A percentile compares a stretch with the other conserved stretches of the same genome.
These are phyloP conservation scores for Entelexis sorbosivorans DNA, from an alignment of 1,139 yeast species.

Conservation along the genomic window DNA sequence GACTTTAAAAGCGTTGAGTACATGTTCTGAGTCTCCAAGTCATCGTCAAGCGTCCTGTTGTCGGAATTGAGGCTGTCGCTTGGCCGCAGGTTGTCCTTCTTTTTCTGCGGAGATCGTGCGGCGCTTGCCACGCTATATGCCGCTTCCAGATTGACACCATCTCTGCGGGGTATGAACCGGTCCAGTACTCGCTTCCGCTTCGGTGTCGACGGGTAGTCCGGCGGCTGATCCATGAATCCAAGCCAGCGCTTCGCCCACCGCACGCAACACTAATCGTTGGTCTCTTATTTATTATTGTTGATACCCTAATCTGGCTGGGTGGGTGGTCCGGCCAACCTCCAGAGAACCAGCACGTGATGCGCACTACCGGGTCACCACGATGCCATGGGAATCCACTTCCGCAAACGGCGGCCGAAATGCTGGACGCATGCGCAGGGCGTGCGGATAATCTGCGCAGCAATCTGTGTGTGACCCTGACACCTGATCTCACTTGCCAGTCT, in stretches of 20 bases:
- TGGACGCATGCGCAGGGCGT: too few species aligned
- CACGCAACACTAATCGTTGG: background rate
- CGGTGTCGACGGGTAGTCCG: constrained; percentile 21
- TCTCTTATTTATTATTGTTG: constrained; percentile 7
- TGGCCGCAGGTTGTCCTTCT: background rate
- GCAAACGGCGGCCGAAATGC: too few species aligned
- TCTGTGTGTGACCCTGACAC: too few species aligned
- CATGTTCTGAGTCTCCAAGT: constrained; percentile 68
- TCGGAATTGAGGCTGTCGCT: constrained; percentile 5
- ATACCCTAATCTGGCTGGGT: constrained; percentile 3
- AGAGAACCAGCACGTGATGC: background rate
- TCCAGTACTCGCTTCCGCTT: constrained; percentile 40
- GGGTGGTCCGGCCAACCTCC: background rate
- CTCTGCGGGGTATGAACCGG: constrained; percentile 74
- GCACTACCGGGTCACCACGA: background rate
- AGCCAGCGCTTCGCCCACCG: background rate
- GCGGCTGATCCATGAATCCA: constrained; percentile 1
- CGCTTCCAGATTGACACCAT: constrained; percentile 79
- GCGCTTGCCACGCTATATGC: constrained; percentile 53
- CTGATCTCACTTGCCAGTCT: too few species aligned
- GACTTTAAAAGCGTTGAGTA: constrained; percentile 78
- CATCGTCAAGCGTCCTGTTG: constrained; percentile 33
- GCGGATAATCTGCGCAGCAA: too few species aligned
- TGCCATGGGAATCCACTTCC: background rate
- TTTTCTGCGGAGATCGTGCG: constrained; percentile 4